These are phyloP conservation scores for Colletotrichum phormii DNA, from an alignment of 2,329 filamentous ascomycete genomes.

Conservation along the genomic window DNA sequence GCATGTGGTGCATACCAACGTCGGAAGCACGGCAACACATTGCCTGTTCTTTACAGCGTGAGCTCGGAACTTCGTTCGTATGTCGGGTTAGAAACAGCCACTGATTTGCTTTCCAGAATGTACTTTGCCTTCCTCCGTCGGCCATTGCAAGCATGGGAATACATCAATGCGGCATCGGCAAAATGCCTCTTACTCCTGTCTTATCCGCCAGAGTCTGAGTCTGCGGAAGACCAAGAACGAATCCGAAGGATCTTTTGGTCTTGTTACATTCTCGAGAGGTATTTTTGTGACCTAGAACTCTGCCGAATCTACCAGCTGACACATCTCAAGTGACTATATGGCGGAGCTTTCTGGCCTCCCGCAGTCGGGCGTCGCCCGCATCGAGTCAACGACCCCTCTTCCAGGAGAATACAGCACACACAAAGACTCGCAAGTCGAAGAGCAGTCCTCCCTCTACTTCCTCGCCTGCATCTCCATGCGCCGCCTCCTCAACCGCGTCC, in stretches of 20 bases:
- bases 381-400: constrained; percentile 62
- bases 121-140: constrained; percentile 63
- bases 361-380: constrained; percentile 61
- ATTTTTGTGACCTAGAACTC: background rate
- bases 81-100: background rate
- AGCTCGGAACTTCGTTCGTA: constrained; percentile 36
- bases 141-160: constrained; percentile 64
- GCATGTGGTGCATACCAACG: constrained; percentile 58
- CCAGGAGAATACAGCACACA: constrained; percentile 61
- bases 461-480: constrained; percentile 65
- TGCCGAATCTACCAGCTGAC: background rate
- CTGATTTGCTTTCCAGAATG: constrained; percentile 44
- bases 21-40: constrained; percentile 59
- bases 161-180: constrained; percentile 59
- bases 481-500: constrained; percentile 59
- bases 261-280: constrained; percentile 66
- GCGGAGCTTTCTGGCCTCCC: constrained; percentile 63
- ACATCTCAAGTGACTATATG: constrained; percentile 57
- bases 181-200: constrained; percentile 62
- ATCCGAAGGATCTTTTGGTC: constrained; percentile 65
- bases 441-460: constrained; percentile 64
- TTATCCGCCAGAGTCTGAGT: constrained; percentile 50
- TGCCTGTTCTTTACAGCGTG: constrained; percentile 64
- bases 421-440: constrained; percentile 48
- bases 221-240: constrained; percentile 57